Percentiles rank a stretch among this genome's conserved stretches.
These are phyloP conservation scores for Botryotinia narcissicola DNA, from an alignment of 2,329 filamentous ascomycete species.

Conservation along the genomic window DNA sequence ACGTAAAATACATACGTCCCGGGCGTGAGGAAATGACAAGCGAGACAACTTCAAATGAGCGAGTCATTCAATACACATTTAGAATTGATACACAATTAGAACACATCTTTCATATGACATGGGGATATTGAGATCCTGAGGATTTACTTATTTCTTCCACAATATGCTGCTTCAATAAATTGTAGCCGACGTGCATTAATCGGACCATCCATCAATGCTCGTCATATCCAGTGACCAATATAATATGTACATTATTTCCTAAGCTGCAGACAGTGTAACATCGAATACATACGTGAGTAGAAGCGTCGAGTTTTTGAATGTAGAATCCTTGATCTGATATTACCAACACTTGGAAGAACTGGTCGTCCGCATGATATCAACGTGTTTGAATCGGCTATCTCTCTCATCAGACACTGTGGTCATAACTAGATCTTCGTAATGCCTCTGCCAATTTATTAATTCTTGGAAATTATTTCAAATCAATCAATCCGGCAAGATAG, in stretches of 20 bases:
- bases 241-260: background rate
- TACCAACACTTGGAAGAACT: background rate
- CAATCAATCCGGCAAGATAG: too few species aligned
- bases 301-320: background rate
- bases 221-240: background rate
- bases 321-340: background rate
- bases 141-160: background rate
- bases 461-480: too few species aligned
- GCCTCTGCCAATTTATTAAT: too few species aligned
- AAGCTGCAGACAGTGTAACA: background rate
- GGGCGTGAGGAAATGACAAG: background rate
- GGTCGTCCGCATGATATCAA: accelerated
- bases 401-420: background rate
- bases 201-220: background rate
- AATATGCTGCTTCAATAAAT: background rate
- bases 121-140: background rate
- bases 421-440: too few species aligned
- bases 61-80: background rate
- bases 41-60: background rate
- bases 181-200: background rate
- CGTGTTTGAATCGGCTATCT: background rate
- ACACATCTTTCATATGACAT: accelerated
- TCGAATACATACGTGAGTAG: background rate
- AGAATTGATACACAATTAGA: background rate
- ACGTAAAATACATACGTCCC: background rate